Evolutionary conservation across 202 grass and related monocot species (phyloP), one percentile per base, ranked within the genome.

Genomic region (Alloteropsis angusta): DNA sequence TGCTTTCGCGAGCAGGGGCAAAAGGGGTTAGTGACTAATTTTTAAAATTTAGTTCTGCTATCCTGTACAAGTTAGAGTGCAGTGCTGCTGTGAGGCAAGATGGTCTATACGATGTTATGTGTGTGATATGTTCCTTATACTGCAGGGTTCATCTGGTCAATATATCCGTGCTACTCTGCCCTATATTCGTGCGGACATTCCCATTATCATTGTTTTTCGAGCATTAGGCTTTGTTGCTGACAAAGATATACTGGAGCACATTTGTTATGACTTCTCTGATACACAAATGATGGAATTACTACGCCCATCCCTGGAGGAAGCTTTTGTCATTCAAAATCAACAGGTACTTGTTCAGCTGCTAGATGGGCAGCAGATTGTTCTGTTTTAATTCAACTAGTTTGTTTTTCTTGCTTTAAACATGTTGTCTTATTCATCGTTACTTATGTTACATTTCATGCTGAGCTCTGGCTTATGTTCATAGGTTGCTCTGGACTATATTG

Each of bases 261-360:
- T 99, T 81, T 95, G 96, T 81, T 99, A 96, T 42, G 96, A 96
- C 69, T 99, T 99, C 46, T 87, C 87, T 61, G 96, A 99, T 85
- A 91, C 92, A 65, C 96, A 99, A 89, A 99, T 99, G 96, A 99
- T 99, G 92, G 96, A 96, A 77, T 80, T 99, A 66, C 63, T 96
- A 45, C 70, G 96, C 12, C 96, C 96, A 64, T 98, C 95, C 74
- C 68, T 98, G 46, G 95, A 96, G 73, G 96, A 99, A 81, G 96
- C 96, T 85, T 96, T 96, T 65, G 92, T 96, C 70, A 99, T 99
- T 70, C 96, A 99, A 86, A 99, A 99, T 82, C 96, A 99, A 74
- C 90, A 95, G 88, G 90, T 96, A 89, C 67, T 68, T 82, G 16
- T 80, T 72, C 23, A 43, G 28, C 28, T 54, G 41, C 15, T 79